Evolutionary conservation across 2,329 filamentous ascomycete species (phyloP), one percentile per base, ranked within the genome.

Genomic region (Sodiomyces alkalinus): DNA sequence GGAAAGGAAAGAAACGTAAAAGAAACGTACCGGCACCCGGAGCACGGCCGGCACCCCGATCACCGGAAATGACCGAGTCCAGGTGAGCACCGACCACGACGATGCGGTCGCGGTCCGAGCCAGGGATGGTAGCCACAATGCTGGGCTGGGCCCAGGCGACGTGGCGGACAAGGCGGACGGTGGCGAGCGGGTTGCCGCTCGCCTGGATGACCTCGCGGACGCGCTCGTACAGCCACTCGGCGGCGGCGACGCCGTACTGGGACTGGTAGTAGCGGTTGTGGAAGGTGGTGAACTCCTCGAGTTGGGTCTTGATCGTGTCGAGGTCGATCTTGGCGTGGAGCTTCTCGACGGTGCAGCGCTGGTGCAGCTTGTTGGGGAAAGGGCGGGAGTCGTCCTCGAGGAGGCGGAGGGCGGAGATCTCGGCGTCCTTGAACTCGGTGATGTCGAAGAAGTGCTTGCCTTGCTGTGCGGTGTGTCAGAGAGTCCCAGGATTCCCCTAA

Each of bases 41-140:
- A 0, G 80, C 76, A 16, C 74, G 68, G 17, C 83, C 62, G 20
- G 79, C 58, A 2, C 73, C 71, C 2, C 78, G 77, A 6, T 82
- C 55, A 44, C 77, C 76, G 19, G 81, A 59, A 44, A 87, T 87
- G 51, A 87, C 77, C 40, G 75, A 81, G 47, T 87, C 81, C 41
- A 82, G 78, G 42, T 86, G 80, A 2, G 80, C 78, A 17, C 80
- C 80, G 30, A 87, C 68, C 3, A 87, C 72, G 17, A 87, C 64
- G 0, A 80, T 86, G 45, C 78, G 73, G 28, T 77, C 64, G 34
- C 38, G 39, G 0, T 62, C 73, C 51, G 74, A 66, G 11, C 80
- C 81, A 0, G 80, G 80, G 17, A 90, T 74, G 2, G 75, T 80
- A n/a, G 79, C 80, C 41, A 90, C 82, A 42, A 90, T 73, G 41